Evolutionary conservation across 2,329 filamentous ascomycete species (phyloP).

Genomic region (Verticillium dahliae): DNA sequence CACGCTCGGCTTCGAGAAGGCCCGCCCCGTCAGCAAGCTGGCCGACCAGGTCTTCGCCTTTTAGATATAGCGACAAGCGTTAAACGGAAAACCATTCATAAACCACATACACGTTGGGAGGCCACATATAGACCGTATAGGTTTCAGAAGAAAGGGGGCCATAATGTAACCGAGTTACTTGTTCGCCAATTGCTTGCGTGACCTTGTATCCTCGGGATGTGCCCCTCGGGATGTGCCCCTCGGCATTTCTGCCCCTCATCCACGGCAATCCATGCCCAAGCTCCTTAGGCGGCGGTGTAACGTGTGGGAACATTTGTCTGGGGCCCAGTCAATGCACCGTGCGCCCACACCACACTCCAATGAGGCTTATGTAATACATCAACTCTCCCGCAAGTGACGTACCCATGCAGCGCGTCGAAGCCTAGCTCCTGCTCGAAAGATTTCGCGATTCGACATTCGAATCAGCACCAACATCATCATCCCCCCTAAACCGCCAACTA

Average conservation of each 20-base stretch:
- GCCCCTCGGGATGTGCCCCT: not conserved
- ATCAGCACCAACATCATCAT: not conserved
- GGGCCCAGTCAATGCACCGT: not conserved
- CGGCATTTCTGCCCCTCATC: not conserved
- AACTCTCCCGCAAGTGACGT: not conserved
- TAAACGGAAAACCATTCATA: not conserved
- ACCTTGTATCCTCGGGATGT: not conserved
- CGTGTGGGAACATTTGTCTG: not conserved
- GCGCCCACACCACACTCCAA: not conserved
- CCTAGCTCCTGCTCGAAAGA: not conserved
- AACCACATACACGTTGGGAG: not conserved
- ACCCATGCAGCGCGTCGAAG: not conserved
- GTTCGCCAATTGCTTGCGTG: not conserved
- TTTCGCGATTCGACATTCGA: not conserved
- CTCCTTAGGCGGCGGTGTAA: not conserved
- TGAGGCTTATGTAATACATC: not conserved
- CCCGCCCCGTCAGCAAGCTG: constrained; percentile 91
- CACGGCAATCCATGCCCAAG: not conserved
- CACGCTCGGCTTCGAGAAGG: constrained; percentile 84
- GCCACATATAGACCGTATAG: not conserved
- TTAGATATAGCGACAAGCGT: constrained; percentile 19
- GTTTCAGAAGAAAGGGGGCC: not conserved
- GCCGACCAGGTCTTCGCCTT: constrained; percentile 98
- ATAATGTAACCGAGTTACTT: not conserved
- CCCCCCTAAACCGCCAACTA: not conserved